A percentile compares a stretch with the other conserved stretches of the same genome.
These are phyloP conservation scores for Neurospora sp. DNA, from an alignment of 2,329 filamentous ascomycete species.

Conservation along the genomic window DNA sequence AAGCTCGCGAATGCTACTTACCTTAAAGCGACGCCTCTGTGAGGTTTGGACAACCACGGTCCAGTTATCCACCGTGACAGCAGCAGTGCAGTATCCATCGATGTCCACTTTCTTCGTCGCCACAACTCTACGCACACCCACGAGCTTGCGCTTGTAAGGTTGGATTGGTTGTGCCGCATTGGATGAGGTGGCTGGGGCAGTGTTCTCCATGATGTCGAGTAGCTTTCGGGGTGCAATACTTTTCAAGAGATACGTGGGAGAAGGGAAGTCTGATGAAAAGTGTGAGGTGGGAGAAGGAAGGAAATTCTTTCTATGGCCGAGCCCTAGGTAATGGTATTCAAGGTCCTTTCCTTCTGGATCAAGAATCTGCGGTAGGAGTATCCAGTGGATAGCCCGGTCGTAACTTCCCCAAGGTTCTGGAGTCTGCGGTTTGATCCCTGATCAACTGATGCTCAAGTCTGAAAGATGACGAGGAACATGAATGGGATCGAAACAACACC, in stretches of 20 bases:
- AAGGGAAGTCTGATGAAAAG: background rate
- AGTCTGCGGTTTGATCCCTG: background rate
- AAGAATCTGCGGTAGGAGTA: background rate
- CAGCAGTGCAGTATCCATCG: background rate
- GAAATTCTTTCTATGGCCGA: background rate
- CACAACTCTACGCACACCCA: conserved; percentile 18
- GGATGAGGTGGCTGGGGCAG: background rate
- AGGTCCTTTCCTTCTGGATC: background rate
- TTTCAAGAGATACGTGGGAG: background rate
- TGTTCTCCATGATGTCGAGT: background rate
- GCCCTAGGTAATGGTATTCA: background rate
- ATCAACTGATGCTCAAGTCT: background rate
- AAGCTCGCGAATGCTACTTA: background rate
- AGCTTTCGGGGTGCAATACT: background rate
- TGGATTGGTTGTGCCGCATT: background rate
- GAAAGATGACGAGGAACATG: background rate
- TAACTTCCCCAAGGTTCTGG: background rate
- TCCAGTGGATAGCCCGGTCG: background rate
- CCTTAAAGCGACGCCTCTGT: background rate
- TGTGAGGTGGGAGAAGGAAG: background rate
- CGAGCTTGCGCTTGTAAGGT: conserved; percentile 21
- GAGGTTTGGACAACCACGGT: background rate
- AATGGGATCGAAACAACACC: background rate
- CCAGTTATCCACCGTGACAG: background rate
- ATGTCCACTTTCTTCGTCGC: background rate